Evolutionary conservation across 2,329 filamentous ascomycete genomes (phyloP).

Genomic region (Arthrocladium fulminans): DNA sequence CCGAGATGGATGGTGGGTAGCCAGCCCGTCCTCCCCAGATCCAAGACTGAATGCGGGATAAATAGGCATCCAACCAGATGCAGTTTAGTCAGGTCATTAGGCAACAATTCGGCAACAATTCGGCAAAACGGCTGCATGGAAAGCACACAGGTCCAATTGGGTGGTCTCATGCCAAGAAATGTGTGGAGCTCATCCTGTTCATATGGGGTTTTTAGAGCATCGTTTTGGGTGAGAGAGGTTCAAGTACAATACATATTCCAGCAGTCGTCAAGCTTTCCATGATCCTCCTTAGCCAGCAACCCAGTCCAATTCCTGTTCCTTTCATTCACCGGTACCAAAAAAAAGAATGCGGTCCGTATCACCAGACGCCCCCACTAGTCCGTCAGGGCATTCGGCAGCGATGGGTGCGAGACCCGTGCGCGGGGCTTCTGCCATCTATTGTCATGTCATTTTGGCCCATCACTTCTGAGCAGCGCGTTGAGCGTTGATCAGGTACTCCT

Average conservation of each 20-base stretch:
- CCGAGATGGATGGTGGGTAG: background rate
- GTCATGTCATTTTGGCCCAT: background rate
- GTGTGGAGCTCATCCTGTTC: background rate
- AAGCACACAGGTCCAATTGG: no score
- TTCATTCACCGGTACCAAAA: background rate
- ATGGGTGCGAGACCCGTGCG: background rate
- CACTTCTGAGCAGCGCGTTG: conserved; percentile 19
- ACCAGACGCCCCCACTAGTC: no score
- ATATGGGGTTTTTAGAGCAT: background rate
- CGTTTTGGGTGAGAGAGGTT: background rate
- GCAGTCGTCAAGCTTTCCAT: background rate
- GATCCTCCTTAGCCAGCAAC: background rate
- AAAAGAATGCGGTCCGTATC: no score
- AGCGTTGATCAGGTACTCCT: conserved; percentile 59
- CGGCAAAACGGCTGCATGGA: no score
- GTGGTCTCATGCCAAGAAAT: background rate
- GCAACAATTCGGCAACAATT: background rate
- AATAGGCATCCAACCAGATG: background rate
- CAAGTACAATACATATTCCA: background rate
- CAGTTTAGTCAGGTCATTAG: background rate
- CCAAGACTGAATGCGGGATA: background rate
- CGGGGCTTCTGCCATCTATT: background rate
- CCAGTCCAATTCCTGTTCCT: background rate
- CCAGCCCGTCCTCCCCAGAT: background rate
- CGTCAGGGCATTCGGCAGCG: no score